These are phyloP conservation scores for Paraphaeosphaeria minitans DNA, from an alignment of 2,329 filamentous ascomycete genomes.

Conservation along the genomic window DNA sequence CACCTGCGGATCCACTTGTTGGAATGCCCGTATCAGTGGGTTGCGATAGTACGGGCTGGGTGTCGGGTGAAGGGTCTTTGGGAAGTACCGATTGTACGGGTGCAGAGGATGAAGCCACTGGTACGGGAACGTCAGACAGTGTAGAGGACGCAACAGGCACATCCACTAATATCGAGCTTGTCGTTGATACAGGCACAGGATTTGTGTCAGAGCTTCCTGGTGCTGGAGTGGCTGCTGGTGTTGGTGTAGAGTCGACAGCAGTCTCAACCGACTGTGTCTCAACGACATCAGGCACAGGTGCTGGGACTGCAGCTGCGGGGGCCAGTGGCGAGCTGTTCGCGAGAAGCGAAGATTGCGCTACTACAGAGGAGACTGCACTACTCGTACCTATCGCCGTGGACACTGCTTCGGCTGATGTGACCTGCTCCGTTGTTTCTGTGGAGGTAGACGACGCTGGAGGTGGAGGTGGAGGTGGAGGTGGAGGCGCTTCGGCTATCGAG, in stretches of 20 bases:
- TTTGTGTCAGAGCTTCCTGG: constrained; percentile 40
- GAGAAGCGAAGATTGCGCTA: constrained; percentile 25
- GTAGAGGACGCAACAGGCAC: constrained; percentile 17
- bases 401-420: constrained; percentile 29
- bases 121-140: constrained; percentile 15
- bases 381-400: constrained; percentile 44
- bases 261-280: constrained; percentile 8
- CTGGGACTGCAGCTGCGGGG: constrained; percentile 18
- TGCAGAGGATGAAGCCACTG: constrained; percentile 9
- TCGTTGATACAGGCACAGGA: constrained; percentile 30
- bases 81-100: constrained; percentile 12
- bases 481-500: constrained; percentile 19
- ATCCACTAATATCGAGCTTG: constrained; percentile 19
- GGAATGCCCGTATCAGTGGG: constrained; percentile 22
- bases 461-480: constrained; percentile 8
- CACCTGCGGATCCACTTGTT: constrained; percentile 33
- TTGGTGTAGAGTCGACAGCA: constrained; percentile 14
- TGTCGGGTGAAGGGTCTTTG: constrained; percentile 9
- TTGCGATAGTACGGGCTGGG: constrained; percentile 21
- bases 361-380: constrained; percentile 35
- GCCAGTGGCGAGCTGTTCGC: constrained; percentile 27
- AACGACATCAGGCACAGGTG: constrained; percentile 12
- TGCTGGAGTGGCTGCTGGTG: constrained; percentile 20
- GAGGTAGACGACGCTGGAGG: constrained; percentile 25
- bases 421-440: constrained; percentile 19